Percentiles rank a stretch among this genome's conserved stretches.
phyloP scores from a whole-genome alignment of 2,329 filamentous ascomycete species.

The Colletotrichum coccodes region DNA sequence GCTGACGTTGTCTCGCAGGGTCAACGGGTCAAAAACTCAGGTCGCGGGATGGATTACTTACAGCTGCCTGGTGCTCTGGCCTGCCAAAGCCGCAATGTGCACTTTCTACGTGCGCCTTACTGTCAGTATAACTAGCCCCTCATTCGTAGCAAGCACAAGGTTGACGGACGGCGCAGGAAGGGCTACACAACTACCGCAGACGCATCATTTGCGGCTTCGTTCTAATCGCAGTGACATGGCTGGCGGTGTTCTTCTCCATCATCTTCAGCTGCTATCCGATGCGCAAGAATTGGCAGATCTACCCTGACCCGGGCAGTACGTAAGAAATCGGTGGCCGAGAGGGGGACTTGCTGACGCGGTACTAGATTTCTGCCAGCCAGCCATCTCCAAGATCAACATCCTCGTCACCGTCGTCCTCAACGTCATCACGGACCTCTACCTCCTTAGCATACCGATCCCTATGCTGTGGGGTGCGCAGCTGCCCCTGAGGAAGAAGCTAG shows the following conservation, averaged over 20 bases:
- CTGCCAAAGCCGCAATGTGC: constrained; percentile 61
- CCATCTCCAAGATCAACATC: constrained; percentile 33
- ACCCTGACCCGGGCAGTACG: constrained; percentile 61
- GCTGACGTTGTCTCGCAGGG: constrained; percentile 39
- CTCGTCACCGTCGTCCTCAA: constrained; percentile 33
- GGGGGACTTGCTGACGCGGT: constrained; percentile 45
- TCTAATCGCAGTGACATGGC: constrained; percentile 54
- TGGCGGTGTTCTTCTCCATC: constrained; percentile 56
- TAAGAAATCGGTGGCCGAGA: constrained; percentile 25
- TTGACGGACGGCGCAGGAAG: constrained; percentile 16
- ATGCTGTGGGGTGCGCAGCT: constrained; percentile 40
- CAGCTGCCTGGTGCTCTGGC: constrained; percentile 56
- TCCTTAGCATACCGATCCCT: constrained; percentile 34
- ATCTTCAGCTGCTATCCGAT: constrained; percentile 59
- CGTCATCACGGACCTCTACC: constrained; percentile 35
- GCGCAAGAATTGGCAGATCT: constrained; percentile 61
- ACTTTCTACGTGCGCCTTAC: constrained; percentile 63
- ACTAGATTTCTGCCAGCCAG: constrained; percentile 36
- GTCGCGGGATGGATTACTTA: constrained; percentile 63
- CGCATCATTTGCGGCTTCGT: constrained; percentile 56
- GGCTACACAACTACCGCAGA: constrained; percentile 36
- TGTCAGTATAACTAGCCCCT: constrained; percentile 37
- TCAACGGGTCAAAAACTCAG: constrained; percentile 63
- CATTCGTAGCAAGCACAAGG: too few relatives aligned
- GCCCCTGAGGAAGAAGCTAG: constrained; percentile 42